A percentile compares a stretch with the other conserved stretches of the same genome.
Conservation (phyloP, 129 eudicot species). For the Tagetes erecta region DNA sequence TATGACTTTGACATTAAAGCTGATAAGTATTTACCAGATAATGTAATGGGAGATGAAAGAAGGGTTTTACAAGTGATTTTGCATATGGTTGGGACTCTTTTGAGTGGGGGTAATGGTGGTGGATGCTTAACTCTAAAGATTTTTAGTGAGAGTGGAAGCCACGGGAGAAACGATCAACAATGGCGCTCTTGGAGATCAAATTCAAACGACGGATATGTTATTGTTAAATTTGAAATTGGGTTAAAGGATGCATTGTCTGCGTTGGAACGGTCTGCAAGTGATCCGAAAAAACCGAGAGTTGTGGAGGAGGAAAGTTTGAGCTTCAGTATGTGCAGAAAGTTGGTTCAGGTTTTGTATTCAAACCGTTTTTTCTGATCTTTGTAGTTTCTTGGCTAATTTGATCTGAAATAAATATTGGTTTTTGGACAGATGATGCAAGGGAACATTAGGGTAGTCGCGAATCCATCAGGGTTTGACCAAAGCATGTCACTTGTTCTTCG, state of each 20-base stretch:
- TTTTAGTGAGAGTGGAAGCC: constrained; percentile 45
- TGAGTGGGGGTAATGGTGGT: constrained; percentile 52
- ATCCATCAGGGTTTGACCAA: constrained; percentile 55
- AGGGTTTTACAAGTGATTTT: constrained; percentile 69
- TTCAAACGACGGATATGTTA: constrained; percentile 55
- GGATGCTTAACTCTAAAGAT: constrained; percentile 53
- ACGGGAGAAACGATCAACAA: constrained; percentile 54
- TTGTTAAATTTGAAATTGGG: constrained; percentile 56
- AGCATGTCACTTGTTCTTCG: constrained; percentile 73
- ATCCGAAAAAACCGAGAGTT: constrained; percentile 37
- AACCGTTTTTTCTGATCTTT: not conserved
- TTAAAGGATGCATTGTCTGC: constrained; percentile 26
- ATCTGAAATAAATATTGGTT: constrained; percentile 9
- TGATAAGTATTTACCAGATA: constrained; percentile 56
- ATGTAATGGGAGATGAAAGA: constrained; percentile 71
- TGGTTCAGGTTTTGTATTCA: constrained; percentile 56
- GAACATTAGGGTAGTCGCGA: constrained; percentile 60
- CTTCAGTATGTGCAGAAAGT: constrained; percentile 59
- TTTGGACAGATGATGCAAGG: constrained; percentile 75
- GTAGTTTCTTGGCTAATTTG: not conserved
- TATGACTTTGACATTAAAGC: constrained; percentile 48
- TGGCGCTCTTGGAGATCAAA: constrained; percentile 61
- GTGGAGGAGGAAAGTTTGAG: constrained; percentile 61
- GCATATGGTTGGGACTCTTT: constrained; percentile 72
- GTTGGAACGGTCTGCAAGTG: constrained; percentile 30